phyloP scores from a whole-genome alignment of 805 yeast species.

The Yarrowia divulgata region DNA sequence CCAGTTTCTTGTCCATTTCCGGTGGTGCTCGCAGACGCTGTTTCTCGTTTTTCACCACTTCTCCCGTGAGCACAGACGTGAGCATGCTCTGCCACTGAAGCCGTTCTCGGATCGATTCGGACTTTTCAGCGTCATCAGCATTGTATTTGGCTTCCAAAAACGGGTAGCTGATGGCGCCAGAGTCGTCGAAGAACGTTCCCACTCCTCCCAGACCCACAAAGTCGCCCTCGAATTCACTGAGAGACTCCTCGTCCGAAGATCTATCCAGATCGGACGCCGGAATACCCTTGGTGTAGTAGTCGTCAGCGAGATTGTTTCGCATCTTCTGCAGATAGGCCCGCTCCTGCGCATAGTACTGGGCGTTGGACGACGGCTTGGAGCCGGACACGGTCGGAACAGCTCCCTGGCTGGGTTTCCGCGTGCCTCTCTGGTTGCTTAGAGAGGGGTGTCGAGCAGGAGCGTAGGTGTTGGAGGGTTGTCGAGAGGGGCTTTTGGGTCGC shows the following conservation, averaged over 20 bases:
- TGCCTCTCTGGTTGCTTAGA: constrained; percentile 16
- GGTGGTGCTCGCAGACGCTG: constrained; percentile 56
- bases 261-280: constrained; percentile 50
- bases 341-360: constrained; percentile 67
- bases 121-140: constrained; percentile 46
- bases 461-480: constrained; percentile 46
- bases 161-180: constrained; percentile 42
- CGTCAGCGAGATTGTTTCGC: constrained; percentile 67
- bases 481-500: constrained; percentile 43
- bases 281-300: constrained; percentile 74
- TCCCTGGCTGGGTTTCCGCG: constrained; percentile 39
- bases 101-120: constrained; percentile 63
- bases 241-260: constrained; percentile 49
- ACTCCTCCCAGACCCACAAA: constrained; percentile 48
- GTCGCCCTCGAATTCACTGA: constrained; percentile 44
- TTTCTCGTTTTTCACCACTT: constrained; percentile 90
- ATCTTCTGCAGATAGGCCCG: constrained; percentile 68
- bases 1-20: constrained; percentile 57
- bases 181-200: constrained; percentile 48
- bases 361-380: constrained; percentile 45
- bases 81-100: constrained; percentile 97
- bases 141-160: constrained; percentile 45
- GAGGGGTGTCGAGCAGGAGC: constrained; percentile 46
- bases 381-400: constrained; percentile 28
- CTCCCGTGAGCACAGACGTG: constrained; percentile 89